Base-by-base conservation (phyloP, 331 rosid species). In the Malus hybrid region DNA sequence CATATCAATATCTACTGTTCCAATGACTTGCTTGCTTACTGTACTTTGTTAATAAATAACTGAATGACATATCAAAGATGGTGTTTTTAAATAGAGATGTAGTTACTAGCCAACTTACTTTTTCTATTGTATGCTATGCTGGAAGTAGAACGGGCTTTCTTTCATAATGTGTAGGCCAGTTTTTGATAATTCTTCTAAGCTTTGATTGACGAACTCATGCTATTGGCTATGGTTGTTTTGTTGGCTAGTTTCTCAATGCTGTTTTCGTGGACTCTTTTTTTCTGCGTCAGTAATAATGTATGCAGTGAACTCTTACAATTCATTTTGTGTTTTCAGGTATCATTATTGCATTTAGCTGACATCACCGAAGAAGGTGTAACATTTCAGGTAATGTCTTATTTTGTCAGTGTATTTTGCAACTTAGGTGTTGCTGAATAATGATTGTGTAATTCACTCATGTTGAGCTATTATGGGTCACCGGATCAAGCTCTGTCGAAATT, bases 321-420 rank as follows among this genome's bases (percentile, higher is more conserved):
- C 56, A 27, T 70, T 80, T 77, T 69, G 34, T 83, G 78, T 74
- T 74, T 71, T 63, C 80, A 93, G 97, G 98, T 94, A 48, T 94
- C 97, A 19, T 79, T 94, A 75, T 75, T 94, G 85, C 97, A 92
- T 89, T 89, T 94, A 80, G 99, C 99, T 48, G 99, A 94, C 82
- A 94, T 94, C 81, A 94, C 99, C 11, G 97, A 94, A 77, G 80
- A 92, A 85, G 97, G 97, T 28, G 99, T 94, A 75, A 92, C 97
- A 39, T 94, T 94, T 92, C 99, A 91, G 97, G 99, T 94, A 82
- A 73, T 62, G 10, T 59, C 50, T 15, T 65, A 22, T 20, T 46
- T 33, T 59, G 20, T 16, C 68, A 18, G 2, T 6, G 32, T 29
- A 19, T 18, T 11, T 63, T 44, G 42, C 19, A 29, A 22, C n/a